Evolutionary conservation across 768 basidiomycete species (phyloP).

Genomic region (Lactarius hengduanensis): DNA sequence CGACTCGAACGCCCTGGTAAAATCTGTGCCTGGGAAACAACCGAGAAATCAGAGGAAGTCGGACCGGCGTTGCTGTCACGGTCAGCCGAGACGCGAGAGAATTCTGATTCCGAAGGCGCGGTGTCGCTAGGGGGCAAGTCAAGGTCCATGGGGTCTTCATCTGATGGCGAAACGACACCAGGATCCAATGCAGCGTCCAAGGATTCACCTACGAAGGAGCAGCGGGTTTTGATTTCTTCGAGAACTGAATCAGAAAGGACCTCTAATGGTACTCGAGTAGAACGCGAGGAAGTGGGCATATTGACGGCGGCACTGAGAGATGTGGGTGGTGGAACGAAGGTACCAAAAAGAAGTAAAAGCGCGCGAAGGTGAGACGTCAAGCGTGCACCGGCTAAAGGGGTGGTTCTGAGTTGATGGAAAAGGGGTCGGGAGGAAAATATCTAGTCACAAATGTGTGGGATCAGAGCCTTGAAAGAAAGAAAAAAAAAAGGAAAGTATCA

Average conservation of each 20-base stretch:
- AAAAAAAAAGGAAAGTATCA: slow-evolving; percentile 34
- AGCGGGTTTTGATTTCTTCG: slow-evolving; percentile 87
- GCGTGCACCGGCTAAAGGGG: slow-evolving; percentile 84
- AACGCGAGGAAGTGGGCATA: slow-evolving; percentile 59
- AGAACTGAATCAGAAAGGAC: slow-evolving; percentile 77
- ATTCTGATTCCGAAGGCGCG: slow-evolving; percentile 67
- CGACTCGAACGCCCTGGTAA: slow-evolving; percentile 33
- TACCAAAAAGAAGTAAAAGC: slow-evolving; percentile 79
- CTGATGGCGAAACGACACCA: slow-evolving; percentile 26
- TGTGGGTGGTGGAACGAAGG: slow-evolving; percentile 79
- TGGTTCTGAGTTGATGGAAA: slow-evolving; percentile 77
- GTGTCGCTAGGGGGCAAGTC: slow-evolving; percentile 52
- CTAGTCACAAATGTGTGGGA: slow-evolving; percentile 42
- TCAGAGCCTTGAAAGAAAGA: slow-evolving; percentile 1
- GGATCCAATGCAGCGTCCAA: slow-evolving; percentile 41
- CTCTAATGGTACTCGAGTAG: slow-evolving; percentile 71
- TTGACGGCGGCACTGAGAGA: slow-evolving; percentile 64
- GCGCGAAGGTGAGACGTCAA: slow-evolving; percentile 76
- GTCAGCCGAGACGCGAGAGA: slow-evolving; percentile 49
- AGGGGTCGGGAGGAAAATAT: slow-evolving; percentile 88
- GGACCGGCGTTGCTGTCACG: slow-evolving; percentile 48
- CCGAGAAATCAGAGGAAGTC: slow-evolving; percentile 58
- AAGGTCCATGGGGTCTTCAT: slow-evolving; percentile 43
- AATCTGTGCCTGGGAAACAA: slow-evolving; percentile 46
- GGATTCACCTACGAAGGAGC: slow-evolving; percentile 78